Base-by-base conservation (phyloP, 257 asterid species). In the Lycium ferocissimum region DNA sequence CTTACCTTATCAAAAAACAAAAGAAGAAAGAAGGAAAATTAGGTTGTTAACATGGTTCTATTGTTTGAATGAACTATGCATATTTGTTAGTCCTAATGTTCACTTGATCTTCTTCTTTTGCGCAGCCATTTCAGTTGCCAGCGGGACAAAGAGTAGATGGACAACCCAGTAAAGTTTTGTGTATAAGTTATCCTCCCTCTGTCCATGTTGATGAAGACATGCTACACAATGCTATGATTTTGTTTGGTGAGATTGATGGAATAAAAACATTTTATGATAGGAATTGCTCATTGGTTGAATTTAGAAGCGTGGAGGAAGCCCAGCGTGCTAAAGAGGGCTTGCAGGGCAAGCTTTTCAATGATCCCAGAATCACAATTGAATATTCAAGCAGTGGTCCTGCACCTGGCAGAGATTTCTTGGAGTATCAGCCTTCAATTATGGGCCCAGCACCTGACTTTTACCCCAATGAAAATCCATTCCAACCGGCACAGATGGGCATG, bases 251-350 rank as follows among this genome's bases (percentile, higher is more conserved):
- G 88, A 96, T 96, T 38, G 98, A 96, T 91, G 91, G 93, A 83
- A 96, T 96, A 80, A 96, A 91, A 91, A 91, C 93, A 79, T 90
- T 91, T 76, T 91, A 92, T 76, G 98, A 92, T 83, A 92, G 93
- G 89, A 92, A 91, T 86, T 90, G 88, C 61, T 95, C 98, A 13
- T 89, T 93, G 83, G 98, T 96, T 79, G 98, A 95, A 87, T 96
- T 96, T 85, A 93, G 99, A 92, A 96, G 99, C 72, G 92, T 92
- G 54, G 98, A 96, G 86, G 99, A 96, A 90, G 99, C 99, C 40
- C 90, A 91, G 75, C 95, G 93, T 84, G 99, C 99, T 51, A 96
- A 95, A 91, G 97, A 93, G 86, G 97, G 98, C 22, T 91, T 96
- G 91, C 94, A 96, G 88, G 99, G 99, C 7, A 94, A 94, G 93